Base-by-base conservation (phyloP, 2,329 filamentous ascomycete species). In the Samsoniella hepiali region DNA sequence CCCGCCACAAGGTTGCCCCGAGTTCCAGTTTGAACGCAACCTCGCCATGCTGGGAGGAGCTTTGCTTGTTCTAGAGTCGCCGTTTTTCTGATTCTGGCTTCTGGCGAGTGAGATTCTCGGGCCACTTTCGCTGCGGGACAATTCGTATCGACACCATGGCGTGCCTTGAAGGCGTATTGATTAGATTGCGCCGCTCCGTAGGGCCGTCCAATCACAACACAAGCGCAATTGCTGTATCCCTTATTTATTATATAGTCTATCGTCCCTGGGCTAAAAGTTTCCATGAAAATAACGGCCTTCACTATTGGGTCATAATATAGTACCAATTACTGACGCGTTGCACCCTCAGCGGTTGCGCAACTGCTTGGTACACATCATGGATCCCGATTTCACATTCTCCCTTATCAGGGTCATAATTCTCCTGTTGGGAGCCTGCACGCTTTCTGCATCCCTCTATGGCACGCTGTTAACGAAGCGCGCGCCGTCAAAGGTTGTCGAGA, bases 351-450 rank as follows among this genome's bases (percentile, higher is more conserved):
- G 22, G 36, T 32, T 32, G 45, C 11, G 22, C 47, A n/a, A n/a
- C 45, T n/a, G 13, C 57, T 13, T 4, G 7, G 31, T 11, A 44
- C 27, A 31, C 34, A 53, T 44, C 13, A 61, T 61, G 58, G 58
- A 61, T 11, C 49, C 40, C 2, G 49, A 54, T n/a, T 54, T 47
- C 8, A 61, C 49, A 11, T n/a, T 61, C 8, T 49, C 31, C 49
- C 50, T 61, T 17, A 54, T 61, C 29, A 54, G 50, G 58, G 29
- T 54, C 31, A 38, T 36, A 36, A 45, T 54, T 45, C 49, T 61
- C 31, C n/a, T 54, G 13, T 8, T 61, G 8, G 58, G 58, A n/a
- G 58, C 34, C 3, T 54, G 31, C 13, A 49, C 58, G 11, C 58
- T 61, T 10, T 53, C 38, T 15, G 58, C 49, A 3, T 61, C 49